phyloP scores from a whole-genome alignment of 345 rosid genomes.

The Lenwebbia sp. region DNA sequence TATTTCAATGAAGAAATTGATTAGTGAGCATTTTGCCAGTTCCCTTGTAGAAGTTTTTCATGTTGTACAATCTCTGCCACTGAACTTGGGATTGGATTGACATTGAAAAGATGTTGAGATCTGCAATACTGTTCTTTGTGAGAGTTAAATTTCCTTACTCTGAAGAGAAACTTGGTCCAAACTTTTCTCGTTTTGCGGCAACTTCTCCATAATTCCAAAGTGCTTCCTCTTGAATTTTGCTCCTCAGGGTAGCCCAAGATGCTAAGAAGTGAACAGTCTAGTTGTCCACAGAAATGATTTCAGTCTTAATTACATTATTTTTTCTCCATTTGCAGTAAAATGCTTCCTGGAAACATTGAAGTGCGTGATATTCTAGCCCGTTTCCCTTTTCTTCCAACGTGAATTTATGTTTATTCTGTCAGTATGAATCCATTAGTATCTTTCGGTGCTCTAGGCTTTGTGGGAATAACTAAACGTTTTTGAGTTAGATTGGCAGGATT shows the following conservation, averaged over 20 bases:
- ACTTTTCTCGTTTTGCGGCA: not conserved
- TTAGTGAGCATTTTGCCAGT: not conserved
- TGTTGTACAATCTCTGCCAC: not conserved
- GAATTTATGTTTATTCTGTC: not conserved
- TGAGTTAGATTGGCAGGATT: not conserved
- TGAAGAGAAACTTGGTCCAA: not conserved
- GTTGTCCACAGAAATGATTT: not conserved
- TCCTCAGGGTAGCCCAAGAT: not conserved
- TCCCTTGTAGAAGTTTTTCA: not conserved
- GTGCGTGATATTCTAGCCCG: not conserved
- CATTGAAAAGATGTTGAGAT: not conserved
- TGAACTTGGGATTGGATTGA: not conserved
- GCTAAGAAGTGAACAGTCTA: not conserved
- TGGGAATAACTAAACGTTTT: not conserved
- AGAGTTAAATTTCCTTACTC: not conserved
- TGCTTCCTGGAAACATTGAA: not conserved
- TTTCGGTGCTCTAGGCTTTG: not conserved
- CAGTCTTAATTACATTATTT: not conserved
- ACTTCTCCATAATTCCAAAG: not conserved
- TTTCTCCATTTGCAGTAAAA: not conserved
- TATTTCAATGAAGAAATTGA: not conserved
- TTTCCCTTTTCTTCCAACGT: not conserved
- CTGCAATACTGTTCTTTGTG: not conserved
- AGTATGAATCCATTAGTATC: not conserved
- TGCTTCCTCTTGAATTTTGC: not conserved